Evolutionary conservation across 345 rosid species (phyloP).

Genomic region (Populus pruinosa): DNA sequence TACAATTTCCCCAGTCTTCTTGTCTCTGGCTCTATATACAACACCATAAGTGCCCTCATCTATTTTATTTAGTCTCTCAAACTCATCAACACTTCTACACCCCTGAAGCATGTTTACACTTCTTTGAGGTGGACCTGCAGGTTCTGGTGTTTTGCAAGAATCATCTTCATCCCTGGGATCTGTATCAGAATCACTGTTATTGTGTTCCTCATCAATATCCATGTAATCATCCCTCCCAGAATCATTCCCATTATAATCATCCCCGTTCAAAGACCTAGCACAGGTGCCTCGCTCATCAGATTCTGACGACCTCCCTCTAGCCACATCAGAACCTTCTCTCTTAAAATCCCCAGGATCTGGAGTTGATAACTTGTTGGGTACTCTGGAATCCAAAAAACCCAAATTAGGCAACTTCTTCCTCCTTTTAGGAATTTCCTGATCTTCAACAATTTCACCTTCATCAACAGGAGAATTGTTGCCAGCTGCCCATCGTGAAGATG

Average conservation of each 20-base stretch:
- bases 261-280: constrained; percentile 53
- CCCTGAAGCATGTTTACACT: constrained; percentile 93
- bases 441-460: constrained; percentile 81
- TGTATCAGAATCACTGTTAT: constrained; percentile 35
- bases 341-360: constrained; percentile 59
- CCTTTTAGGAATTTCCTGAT: constrained; percentile 54
- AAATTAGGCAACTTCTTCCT: constrained; percentile 48
- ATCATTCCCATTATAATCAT: constrained; percentile 46
- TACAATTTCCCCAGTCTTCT: constrained; percentile 88
- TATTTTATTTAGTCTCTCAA: constrained; percentile 94
- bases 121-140: constrained; percentile 62
- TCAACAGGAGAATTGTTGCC: constrained; percentile 82
- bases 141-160: constrained; percentile 52
- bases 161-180: constrained; percentile 54
- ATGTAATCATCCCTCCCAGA: constrained; percentile 60
- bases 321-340: constrained; percentile 54
- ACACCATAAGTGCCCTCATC: constrained; percentile 99
- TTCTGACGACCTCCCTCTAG: constrained; percentile 54
- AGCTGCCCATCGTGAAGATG: constrained; percentile 96
- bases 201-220: constrained; percentile 59
- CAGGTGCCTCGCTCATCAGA: constrained; percentile 52
- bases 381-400: constrained; percentile 40
- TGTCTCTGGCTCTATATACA: constrained; percentile 94
- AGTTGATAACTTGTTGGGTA: constrained; percentile 44
- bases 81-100: constrained; percentile 97